phyloP scores from a whole-genome alignment of 2,329 filamentous ascomycete species.

The Aureobasidium lini region DNA sequence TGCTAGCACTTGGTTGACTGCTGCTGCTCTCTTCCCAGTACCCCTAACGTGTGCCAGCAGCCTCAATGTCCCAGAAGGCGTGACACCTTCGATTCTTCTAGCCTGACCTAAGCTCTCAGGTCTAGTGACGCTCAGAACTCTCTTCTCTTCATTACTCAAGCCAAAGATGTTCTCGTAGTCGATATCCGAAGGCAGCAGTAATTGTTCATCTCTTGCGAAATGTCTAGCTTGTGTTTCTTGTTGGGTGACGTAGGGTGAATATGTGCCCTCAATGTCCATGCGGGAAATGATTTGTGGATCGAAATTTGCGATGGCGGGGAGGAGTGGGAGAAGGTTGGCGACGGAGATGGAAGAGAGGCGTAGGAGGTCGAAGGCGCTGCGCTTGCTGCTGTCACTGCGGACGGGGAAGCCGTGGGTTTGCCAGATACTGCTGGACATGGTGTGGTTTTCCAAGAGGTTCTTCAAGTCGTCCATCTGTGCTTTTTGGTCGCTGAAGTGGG shows the following conservation, averaged over 20 bases:
- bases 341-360: slow-evolving; percentile 56
- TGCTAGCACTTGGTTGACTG: background rate
- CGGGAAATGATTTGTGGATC: slow-evolving; percentile 55
- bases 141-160: slow-evolving; percentile 71
- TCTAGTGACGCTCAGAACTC: slow-evolving; percentile 58
- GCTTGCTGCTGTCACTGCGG: slow-evolving; percentile 56
- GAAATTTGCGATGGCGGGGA: slow-evolving; percentile 53
- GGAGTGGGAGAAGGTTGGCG: slow-evolving; percentile 42
- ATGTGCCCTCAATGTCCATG: slow-evolving; percentile 73
- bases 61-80: slow-evolving; percentile 43
- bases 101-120: slow-evolving; percentile 89
- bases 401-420: slow-evolving; percentile 60
- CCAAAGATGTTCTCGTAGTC: slow-evolving; percentile 69
- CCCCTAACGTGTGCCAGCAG: slow-evolving; percentile 57
- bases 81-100: slow-evolving; percentile 73
- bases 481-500: slow-evolving; percentile 56
- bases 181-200: slow-evolving; percentile 64
- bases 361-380: slow-evolving; percentile 73
- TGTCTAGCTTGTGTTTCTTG: slow-evolving; percentile 58
- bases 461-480: slow-evolving; percentile 61
- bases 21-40: slow-evolving; percentile 20
- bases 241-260: slow-evolving; percentile 75
- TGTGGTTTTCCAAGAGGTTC: slow-evolving; percentile 50
- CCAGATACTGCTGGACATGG: slow-evolving; percentile 59
- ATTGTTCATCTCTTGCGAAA: slow-evolving; percentile 69